Evolutionary conservation across 257 asterid species (phyloP).

Genomic region (Plantago elongata): DNA sequence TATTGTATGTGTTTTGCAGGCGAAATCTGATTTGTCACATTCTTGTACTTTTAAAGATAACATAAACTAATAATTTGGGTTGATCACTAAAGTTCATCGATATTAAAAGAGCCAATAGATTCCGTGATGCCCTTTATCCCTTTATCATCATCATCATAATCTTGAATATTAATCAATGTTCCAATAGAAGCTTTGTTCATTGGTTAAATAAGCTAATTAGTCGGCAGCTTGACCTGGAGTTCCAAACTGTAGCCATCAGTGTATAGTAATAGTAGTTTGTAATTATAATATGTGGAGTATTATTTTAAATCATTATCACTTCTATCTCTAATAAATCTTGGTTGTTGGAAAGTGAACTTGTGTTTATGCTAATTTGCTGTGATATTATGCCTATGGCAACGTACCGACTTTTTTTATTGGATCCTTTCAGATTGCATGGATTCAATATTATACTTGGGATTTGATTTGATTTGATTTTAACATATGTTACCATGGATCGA

Average conservation of each 20-base stretch:
- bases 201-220: constrained; percentile 25
- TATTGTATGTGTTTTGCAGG: neutral
- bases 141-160: constrained; percentile 20
- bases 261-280: neutral
- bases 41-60: neutral
- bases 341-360: constrained; percentile 40
- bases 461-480: no score
- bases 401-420: no score
- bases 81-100: constrained; percentile 16
- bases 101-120: constrained; percentile 20
- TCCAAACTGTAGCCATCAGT: constrained; percentile 24
- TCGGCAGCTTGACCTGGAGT: constrained; percentile 33
- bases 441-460: no score
- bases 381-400: no score
- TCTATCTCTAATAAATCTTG: constrained; percentile 7
- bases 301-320: no score
- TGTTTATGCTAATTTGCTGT: constrained; percentile 14
- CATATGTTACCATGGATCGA: no score
- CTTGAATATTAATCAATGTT: neutral
- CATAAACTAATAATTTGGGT: constrained; percentile 13
- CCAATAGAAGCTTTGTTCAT: neutral
- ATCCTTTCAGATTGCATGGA: no score
- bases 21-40: neutral
- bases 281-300: no score
- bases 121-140: constrained; percentile 30